Evolutionary conservation across 108 stramenopile genomes (phyloP), one percentile per base, ranked within the genome.

Genomic region (Mayamaea pseudoterrestris): DNA sequence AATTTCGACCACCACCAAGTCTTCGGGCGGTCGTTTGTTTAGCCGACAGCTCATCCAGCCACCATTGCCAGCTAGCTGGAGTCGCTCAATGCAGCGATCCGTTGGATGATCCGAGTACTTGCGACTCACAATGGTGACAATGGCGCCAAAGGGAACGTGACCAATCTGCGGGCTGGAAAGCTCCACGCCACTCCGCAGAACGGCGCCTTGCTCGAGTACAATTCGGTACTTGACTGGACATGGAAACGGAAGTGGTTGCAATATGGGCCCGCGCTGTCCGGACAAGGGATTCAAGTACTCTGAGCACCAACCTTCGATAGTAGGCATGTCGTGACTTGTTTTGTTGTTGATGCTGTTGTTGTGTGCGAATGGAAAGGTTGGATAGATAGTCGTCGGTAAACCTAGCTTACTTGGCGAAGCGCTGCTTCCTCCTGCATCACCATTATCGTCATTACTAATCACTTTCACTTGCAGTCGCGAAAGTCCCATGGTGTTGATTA

Each of bases 231-330:
- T 30, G 13, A 66, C 67, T 2, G 92, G 88, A 6, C 67, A 53
- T 23, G 83, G 73, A 53, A 89, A 69, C 13, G 75, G 57, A 0
- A 93, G 40, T 18, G 86, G 82, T 37, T 73, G 65, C 3, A 69
- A 68, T 28, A 93, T 61, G 6, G 64, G 58, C 1, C 92, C 92
- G 18, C 81, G 44, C 54, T 90, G 83, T 18, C 92, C 88, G 3
- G 66, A 63, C 5, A 85, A 57, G 3, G 92, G 92, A 68, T 93
- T 93, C 14, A 93, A 60, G 32, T 55, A 74, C 66, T 90, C 80
- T 12, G 83, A 85, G 44, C 88, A 89, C 85, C 83, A 93, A 31
- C 92, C 92, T 17, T 67, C 60, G 0, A 68, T 45, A 6, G 30
- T 13, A 29, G 46, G 12, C 1, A 39, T 41, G 1, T 23, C 35